Conservation (phyloP, 306 rosid species). For the Elaeagnus macrophylla region DNA sequence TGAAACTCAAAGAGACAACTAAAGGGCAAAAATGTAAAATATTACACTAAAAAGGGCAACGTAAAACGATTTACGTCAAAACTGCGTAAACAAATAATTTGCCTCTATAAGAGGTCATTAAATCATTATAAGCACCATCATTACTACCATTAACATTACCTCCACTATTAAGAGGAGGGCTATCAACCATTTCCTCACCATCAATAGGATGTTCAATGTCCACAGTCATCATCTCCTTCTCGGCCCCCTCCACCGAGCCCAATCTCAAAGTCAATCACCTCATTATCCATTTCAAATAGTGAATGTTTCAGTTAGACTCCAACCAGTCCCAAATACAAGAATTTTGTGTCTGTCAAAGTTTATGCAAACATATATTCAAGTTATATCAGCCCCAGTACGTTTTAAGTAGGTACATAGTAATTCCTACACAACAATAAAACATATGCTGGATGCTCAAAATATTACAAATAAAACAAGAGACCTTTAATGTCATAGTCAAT, state of each 20-base stretch:
- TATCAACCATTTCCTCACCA: constrained; percentile 67
- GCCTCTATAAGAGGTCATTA: no score
- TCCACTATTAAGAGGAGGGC: constrained; percentile 31
- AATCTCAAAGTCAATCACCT: constrained; percentile 79
- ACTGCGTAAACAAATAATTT: no score
- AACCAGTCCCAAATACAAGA: constrained; percentile 2
- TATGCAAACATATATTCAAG: background rate
- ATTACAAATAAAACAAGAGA: no score
- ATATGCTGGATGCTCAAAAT: no score
- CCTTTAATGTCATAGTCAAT: no score
- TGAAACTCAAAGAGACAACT: no score
- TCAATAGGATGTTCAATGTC: constrained; percentile 59
- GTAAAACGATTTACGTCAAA: no score
- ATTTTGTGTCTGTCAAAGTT: constrained; percentile 5
- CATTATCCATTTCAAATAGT: constrained; percentile 52
- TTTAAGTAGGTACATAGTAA: constrained; percentile 12
- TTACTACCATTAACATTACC: constrained; percentile 22
- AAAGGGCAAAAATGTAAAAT: no score
- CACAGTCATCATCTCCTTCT: constrained; percentile 55
- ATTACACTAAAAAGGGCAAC: no score
- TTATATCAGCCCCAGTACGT: background rate
- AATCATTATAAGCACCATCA: constrained; percentile 36
- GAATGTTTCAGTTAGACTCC: constrained; percentile 3
- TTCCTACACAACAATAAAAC: background rate
- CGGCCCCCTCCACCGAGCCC: constrained; percentile 66